These are phyloP conservation scores for Pichia pseudocactophila DNA, from an alignment of 805 yeast genomes.

Conservation along the genomic window DNA sequence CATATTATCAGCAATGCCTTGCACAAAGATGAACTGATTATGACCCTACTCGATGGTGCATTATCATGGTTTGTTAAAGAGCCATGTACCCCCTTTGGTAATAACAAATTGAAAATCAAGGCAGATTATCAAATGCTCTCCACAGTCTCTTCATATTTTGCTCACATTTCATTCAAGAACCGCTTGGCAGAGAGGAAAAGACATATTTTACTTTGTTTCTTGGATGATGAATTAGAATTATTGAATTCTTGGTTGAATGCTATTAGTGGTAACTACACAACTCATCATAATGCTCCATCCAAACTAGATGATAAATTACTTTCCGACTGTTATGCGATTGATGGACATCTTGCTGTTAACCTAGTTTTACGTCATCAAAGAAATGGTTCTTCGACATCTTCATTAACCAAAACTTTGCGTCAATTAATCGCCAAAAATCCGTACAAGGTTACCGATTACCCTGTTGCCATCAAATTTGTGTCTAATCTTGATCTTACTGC, in stretches of 20 bases:
- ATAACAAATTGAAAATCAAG: slow-evolving; percentile 60
- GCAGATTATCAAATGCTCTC: slow-evolving; percentile 56
- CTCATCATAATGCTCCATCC: slow-evolving; percentile 21
- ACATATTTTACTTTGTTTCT: slow-evolving; percentile 47
- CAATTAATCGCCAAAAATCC: slow-evolving; percentile 49
- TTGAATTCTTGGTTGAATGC: slow-evolving; percentile 75
- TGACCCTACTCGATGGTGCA: slow-evolving; percentile 52
- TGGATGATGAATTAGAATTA: slow-evolving; percentile 67
- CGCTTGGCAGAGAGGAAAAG: slow-evolving; percentile 39
- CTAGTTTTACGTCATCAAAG: slow-evolving; percentile 49
- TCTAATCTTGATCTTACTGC: slow-evolving; percentile 19
- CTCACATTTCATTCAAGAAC: slow-evolving; percentile 17
- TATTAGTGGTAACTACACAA: slow-evolving; percentile 28
- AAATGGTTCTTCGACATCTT: slow-evolving; percentile 18
- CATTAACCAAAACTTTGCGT: slow-evolving; percentile 33
- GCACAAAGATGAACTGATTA: slow-evolving; percentile 36
- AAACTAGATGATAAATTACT: slow-evolving; percentile 37
- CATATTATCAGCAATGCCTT: slow-evolving; percentile 44
- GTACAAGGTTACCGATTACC: slow-evolving; percentile 42
- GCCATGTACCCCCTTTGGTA: slow-evolving; percentile 74
- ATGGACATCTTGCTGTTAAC: slow-evolving; percentile 67
- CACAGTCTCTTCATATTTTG: slow-evolving; percentile 35
- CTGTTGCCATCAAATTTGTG: slow-evolving; percentile 53
- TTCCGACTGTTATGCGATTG: slow-evolving; percentile 49
- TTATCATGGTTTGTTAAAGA: slow-evolving; percentile 70